A percentile compares a stretch with the other conserved stretches of the same genome.
Conservation (phyloP, 306 rosid genomes). For the Cicer chorassanicum region DNA sequence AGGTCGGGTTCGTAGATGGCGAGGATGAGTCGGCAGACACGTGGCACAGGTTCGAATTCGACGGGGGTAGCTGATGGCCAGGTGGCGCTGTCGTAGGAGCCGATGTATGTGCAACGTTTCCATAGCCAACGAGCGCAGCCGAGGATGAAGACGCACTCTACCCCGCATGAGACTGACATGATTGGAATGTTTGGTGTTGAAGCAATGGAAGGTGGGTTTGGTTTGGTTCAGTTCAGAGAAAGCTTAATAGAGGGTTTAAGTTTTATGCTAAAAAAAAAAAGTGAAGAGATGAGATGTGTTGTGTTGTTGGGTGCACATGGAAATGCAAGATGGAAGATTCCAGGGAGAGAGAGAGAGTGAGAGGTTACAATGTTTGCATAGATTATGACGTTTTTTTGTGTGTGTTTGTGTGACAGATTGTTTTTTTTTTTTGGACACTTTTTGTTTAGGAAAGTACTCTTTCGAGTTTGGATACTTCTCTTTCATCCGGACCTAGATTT, state of each 20-base stretch:
- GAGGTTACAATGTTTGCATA: too few relatives aligned
- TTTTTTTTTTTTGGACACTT: too few relatives aligned
- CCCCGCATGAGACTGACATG: slow-evolving; percentile 80
- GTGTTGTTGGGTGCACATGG: too few relatives aligned
- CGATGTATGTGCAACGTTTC: slow-evolving; percentile 91
- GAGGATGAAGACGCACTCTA: slow-evolving; percentile 69
- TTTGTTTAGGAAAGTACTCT: too few relatives aligned
- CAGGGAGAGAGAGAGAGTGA: too few relatives aligned
- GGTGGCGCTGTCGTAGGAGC: slow-evolving; percentile 81
- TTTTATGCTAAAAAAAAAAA: too few relatives aligned
- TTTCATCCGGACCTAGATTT: too few relatives aligned
- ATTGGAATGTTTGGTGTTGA: not conserved
- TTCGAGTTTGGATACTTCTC: too few relatives aligned
- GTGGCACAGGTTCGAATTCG: slow-evolving; percentile 78
- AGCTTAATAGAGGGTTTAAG: slow-evolving; percentile 19
- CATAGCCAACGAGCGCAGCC: slow-evolving; percentile 92
- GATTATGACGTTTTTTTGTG: too few relatives aligned
- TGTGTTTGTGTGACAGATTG: too few relatives aligned
- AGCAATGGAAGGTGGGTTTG: slow-evolving; percentile 21
- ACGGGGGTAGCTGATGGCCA: slow-evolving; percentile 72
- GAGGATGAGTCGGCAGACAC: slow-evolving; percentile 77
- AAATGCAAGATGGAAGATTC: too few relatives aligned
- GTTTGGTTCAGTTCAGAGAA: not conserved
- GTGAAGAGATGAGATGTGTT: too few relatives aligned
- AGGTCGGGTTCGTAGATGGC: slow-evolving; percentile 89